Evolutionary conservation across 768 basidiomycete genomes (phyloP).

Genomic region (Psilocybe subaeruginosa): DNA sequence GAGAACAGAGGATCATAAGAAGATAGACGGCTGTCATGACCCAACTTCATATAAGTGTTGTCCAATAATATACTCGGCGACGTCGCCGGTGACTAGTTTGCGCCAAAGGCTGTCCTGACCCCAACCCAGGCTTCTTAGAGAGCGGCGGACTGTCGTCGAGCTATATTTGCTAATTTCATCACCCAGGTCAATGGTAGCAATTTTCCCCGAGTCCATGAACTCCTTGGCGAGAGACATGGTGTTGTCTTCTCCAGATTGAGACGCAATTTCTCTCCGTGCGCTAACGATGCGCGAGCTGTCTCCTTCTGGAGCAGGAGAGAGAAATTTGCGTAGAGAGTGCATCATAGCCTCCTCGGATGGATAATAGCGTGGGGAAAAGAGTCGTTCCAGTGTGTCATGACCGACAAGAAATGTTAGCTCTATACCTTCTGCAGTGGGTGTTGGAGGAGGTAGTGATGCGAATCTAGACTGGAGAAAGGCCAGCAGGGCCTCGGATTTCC

Average conservation of each 20-base stretch:
- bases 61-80: constrained; percentile 55
- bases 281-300: constrained; percentile 70
- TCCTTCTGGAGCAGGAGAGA: constrained; percentile 46
- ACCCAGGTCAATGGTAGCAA: constrained; percentile 67
- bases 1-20: neutral
- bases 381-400: constrained; percentile 81
- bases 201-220: constrained; percentile 52
- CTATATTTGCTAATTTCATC: constrained; percentile 60
- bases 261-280: constrained; percentile 48
- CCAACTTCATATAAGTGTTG: constrained; percentile 45
- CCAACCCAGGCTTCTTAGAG: constrained; percentile 33
- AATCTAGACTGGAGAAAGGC: constrained; percentile 48
- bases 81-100: constrained; percentile 43
- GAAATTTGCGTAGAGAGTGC: constrained; percentile 55
- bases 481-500: constrained; percentile 69
- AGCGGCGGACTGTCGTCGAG: constrained; percentile 67
- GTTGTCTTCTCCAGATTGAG: constrained; percentile 7
- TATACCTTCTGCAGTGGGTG: constrained; percentile 21
- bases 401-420: constrained; percentile 78
- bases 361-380: constrained; percentile 81
- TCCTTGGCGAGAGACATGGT: constrained; percentile 40
- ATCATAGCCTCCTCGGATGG: constrained; percentile 56
- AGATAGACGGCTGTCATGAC: constrained; percentile 6
- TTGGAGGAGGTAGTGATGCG: constrained; percentile 17
- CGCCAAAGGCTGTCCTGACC: constrained; percentile 40